Evolutionary conservation across 768 basidiomycete genomes (phyloP).

Genomic region (Psilocybe cyanescens): DNA sequence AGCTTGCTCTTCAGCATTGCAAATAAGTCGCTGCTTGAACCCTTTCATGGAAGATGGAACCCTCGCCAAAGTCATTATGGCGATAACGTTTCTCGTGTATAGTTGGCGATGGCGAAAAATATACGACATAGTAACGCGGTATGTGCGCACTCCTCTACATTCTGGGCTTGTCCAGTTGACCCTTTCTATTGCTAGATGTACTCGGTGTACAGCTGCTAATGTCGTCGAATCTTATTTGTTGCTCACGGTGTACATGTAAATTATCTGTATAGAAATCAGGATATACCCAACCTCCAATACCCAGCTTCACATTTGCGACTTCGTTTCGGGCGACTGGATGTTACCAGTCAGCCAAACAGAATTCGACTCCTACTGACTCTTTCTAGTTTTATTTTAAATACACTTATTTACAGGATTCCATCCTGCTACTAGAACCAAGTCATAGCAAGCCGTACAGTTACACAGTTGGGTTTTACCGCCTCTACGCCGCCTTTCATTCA

Average conservation of each 20-base stretch:
- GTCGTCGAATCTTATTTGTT: neutral
- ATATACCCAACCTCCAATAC: neutral
- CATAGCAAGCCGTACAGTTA: too few relatives aligned
- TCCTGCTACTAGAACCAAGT: too few relatives aligned
- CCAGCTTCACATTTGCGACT: neutral
- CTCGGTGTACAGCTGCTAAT: neutral
- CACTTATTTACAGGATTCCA: too few relatives aligned
- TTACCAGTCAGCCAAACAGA: too few relatives aligned
- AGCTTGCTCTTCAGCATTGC: conserved; percentile 59
- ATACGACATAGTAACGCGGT: neutral
- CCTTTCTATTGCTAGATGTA: neutral
- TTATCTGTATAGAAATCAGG: neutral
- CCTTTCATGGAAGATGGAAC: conserved; percentile 65
- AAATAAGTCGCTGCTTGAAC: conserved; percentile 60
- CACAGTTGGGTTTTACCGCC: too few relatives aligned
- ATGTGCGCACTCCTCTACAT: neutral
- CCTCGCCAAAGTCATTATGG: conserved; percentile 44
- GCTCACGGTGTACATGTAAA: neutral
- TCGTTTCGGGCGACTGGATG: neutral
- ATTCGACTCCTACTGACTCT: too few relatives aligned
- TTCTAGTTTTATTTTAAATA: too few relatives aligned
- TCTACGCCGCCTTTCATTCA: too few relatives aligned
- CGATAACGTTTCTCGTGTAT: neutral
- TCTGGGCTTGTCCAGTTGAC: neutral
- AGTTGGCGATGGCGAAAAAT: neutral